These are phyloP conservation scores for sunflower (Helianthus annuus) DNA, from an alignment of 129 eudicot genomes.

Conservation along the genomic window HanXRQr2.0-SUNRISE NC_035447.2:61658065-61658564, in stretches of 20 bases:
- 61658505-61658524: too few relatives aligned
- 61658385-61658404: conserved; percentile 51
- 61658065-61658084: too few relatives aligned
- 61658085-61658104: too few relatives aligned
- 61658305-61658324: conserved; percentile 83
- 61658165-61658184: not conserved
- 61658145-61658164: too few relatives aligned
- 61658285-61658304: conserved; percentile 49
- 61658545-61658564: conserved; percentile 19
- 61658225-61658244: conserved; percentile 6
- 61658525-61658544: not conserved
- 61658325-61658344: conserved; percentile 57
- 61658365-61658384: conserved; percentile 38
- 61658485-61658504: too few relatives aligned
- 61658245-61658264: not conserved
- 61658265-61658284: conserved; percentile 54
- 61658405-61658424: conserved; percentile 63
- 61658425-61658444: conserved; percentile 58
- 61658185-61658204: not conserved
- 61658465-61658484: conserved; percentile 26
- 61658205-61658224: not conserved
- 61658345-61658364: conserved; percentile 47
- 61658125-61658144: too few relatives aligned
- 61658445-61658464: conserved; percentile 59
- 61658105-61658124: too few relatives aligned